Conservation (phyloP, 2,329 filamentous ascomycete genomes). For the Didymella exigua region DNA sequence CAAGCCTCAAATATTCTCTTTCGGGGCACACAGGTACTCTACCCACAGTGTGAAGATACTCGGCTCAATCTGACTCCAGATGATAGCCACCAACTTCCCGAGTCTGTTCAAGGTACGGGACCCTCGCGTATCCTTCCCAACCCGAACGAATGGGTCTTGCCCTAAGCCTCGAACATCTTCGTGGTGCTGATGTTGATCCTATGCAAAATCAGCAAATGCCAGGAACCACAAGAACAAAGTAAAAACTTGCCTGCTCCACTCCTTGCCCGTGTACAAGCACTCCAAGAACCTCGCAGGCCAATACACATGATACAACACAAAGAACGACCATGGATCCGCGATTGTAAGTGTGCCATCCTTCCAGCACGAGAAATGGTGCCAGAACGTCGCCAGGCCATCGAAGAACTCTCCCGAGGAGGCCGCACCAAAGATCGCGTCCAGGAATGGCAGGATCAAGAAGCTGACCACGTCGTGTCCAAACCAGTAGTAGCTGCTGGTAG, state of each 20-base stretch:
- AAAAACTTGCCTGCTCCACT: conserved; percentile 58
- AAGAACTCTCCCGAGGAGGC: conserved; percentile 28
- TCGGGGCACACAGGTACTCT: neutral
- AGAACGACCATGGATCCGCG: conserved; percentile 59
- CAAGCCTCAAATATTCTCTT: neutral
- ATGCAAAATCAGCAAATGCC: conserved; percentile 1
- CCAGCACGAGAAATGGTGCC: conserved; percentile 54
- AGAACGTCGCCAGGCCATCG: conserved; percentile 40
- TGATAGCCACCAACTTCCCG: neutral
- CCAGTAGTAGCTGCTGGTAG: conserved; percentile 62
- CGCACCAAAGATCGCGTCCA: conserved; percentile 27
- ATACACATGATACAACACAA: conserved; percentile 59
- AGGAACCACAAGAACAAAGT: neutral
- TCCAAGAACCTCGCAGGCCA: conserved; percentile 60
- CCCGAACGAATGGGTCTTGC: neutral
- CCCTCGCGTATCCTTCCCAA: neutral
- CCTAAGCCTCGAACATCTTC: conserved; percentile 57
- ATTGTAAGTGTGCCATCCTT: conserved; percentile 57
- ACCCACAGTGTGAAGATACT: neutral
- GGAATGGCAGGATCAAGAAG: conserved; percentile 51
- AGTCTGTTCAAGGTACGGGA: neutral
- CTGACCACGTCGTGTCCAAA: conserved; percentile 68
- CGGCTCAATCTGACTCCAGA: neutral
- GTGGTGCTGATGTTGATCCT: conserved; percentile 71
- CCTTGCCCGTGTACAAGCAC: conserved; percentile 52